Conservation (phyloP, 768 basidiomycete species). For the Imleria badia region DNA sequence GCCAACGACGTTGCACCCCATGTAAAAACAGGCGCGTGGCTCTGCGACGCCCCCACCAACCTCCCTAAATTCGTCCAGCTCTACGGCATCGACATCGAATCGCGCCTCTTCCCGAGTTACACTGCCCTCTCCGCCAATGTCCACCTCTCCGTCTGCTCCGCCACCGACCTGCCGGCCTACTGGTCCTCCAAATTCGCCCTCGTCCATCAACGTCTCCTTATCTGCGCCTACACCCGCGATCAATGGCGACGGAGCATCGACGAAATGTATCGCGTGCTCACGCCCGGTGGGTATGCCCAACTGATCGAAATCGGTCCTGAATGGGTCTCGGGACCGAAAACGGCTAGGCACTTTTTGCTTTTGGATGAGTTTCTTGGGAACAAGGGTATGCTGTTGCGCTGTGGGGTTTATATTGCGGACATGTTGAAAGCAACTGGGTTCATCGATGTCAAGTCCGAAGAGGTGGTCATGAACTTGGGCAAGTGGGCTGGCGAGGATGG, state of each 20-base stretch:
- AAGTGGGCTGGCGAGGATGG: constrained; percentile 28
- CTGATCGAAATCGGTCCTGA: constrained; percentile 29
- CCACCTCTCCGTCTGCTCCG: constrained; percentile 24
- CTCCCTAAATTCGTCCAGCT: constrained; percentile 19
- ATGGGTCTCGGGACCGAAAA: constrained; percentile 15
- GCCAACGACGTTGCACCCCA: background rate
- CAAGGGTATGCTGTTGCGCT: constrained; percentile 11
- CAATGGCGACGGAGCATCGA: constrained; percentile 28
- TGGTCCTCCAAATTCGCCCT: constrained; percentile 35
- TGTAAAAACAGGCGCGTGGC: constrained; percentile 19
- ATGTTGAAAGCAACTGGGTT: constrained; percentile 22
- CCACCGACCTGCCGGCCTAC: constrained; percentile 26
- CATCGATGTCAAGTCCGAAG: constrained; percentile 17
- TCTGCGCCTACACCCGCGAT: constrained; percentile 26
- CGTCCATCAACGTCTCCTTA: constrained; percentile 34
- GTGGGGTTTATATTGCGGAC: constrained; percentile 13
- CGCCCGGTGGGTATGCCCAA: constrained; percentile 34
- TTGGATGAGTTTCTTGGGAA: constrained; percentile 10
- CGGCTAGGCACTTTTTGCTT: constrained; percentile 6
- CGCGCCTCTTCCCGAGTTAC: constrained; percentile 18
- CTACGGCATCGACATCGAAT: constrained; percentile 28
- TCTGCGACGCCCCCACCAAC: constrained; percentile 15
- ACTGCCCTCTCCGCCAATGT: constrained; percentile 6
- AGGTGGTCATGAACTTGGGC: constrained; percentile 18
- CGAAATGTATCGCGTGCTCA: constrained; percentile 33